These are phyloP conservation scores for Calendula officinalis DNA, from an alignment of 129 eudicot species.

Conservation along the genomic window DNA sequence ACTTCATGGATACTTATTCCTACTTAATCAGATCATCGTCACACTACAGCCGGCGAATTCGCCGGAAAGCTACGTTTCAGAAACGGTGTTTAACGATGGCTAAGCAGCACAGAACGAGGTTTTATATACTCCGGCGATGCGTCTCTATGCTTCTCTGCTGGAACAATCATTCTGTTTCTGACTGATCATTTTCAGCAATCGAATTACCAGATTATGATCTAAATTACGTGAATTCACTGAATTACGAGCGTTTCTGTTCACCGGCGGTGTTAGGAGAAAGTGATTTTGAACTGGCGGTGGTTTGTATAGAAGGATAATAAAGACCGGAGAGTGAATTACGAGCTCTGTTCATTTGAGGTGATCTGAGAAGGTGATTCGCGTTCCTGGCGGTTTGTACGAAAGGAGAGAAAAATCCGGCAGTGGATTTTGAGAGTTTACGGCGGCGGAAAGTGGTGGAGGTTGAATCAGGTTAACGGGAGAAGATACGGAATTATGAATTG, in stretches of 20 bases:
- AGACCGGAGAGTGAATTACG: not conserved
- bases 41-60: conserved; percentile 26
- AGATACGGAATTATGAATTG: not conserved
- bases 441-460: not conserved
- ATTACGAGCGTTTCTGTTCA: not conserved
- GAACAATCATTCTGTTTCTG: conserved; percentile 44
- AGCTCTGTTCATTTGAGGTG: not conserved
- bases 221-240: not conserved
- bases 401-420: not conserved
- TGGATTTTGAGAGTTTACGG: not conserved
- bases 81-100: conserved; percentile 41
- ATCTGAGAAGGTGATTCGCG: not conserved
- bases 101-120: conserved; percentile 50
- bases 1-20: conserved; percentile 24
- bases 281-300: not conserved
- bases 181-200: conserved; percentile 7
- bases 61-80: conserved; percentile 37
- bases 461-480: conserved; percentile 15
- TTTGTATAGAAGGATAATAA: no score
- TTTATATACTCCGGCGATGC: conserved; percentile 57
- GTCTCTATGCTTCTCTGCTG: conserved; percentile 61
- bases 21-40: conserved; percentile 23
- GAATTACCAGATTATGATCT: conserved; percentile 4
- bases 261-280: conserved; percentile 4
- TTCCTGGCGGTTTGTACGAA: not conserved